Evolutionary conservation across 352 stramenopile species (phyloP), one percentile per base, ranked within the genome.

Genomic region (Pelagophyceae sp.): DNA sequence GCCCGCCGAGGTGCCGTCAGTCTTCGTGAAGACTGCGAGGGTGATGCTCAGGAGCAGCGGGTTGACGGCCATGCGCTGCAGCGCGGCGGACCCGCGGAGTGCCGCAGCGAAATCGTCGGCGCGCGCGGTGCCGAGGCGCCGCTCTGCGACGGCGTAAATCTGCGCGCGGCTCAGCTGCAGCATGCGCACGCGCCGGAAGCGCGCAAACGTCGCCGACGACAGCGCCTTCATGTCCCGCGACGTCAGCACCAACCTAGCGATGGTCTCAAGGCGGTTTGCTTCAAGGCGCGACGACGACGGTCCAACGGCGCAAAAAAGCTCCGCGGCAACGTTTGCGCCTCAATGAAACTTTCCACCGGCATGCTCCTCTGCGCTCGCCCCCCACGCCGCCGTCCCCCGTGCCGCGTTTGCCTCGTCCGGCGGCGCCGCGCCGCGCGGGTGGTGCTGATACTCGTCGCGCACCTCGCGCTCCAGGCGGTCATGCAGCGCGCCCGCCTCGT

Each of bases 221-320:
- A 74, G 67, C 11, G 35, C 20, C 67, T 74, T 74, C 67, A 74
- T 74, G 2, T 74, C 67, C 67, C 67, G 11, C 67, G 67, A 74
- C 35, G 67, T 74, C 35, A 74, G 5, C 33, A 74, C 67, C 15
- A 74, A 37, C 11, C n/a, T n/a, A n/a, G n/a, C n/a, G n/a, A n/a
- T n/a, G n/a, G n/a, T n/a, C n/a, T n/a, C n/a, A n/a, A n/a, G n/a
- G n/a, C n/a, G n/a, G n/a, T n/a, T n/a, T n/a, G n/a, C n/a, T n/a
- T n/a, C n/a, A n/a, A n/a, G n/a, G n/a, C n/a, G n/a, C n/a, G n/a
- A n/a, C n/a, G n/a, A n/a, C n/a, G n/a, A n/a, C n/a, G n/a, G n/a
- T n/a, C n/a, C n/a, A n/a, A n/a, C n/a, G n/a, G n/a, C n/a, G n/a
- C n/a, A n/a, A n/a, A n/a, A n/a, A n/a, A n/a, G n/a, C n/a, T n/a